phyloP scores from a whole-genome alignment of 2,329 filamentous ascomycete species.

The Gnomoniopsis sp. region DNA sequence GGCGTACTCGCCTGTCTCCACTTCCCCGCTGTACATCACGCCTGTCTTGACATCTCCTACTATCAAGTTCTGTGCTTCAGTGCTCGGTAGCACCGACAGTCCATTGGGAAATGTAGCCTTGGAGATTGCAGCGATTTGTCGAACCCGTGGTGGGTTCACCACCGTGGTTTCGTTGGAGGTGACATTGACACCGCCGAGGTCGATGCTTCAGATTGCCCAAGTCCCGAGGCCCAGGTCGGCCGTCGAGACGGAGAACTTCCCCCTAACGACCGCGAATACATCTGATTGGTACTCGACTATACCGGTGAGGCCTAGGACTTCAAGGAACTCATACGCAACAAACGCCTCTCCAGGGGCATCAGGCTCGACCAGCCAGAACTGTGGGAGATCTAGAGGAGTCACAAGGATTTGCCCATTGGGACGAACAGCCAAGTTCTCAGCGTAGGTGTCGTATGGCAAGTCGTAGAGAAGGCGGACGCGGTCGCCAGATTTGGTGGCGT shows the following conservation, averaged over 20 bases:
- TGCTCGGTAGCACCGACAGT: constrained; percentile 19
- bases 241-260: constrained; percentile 21
- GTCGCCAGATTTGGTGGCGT: neutral
- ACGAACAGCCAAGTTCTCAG: constrained; percentile 34
- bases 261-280: constrained; percentile 30
- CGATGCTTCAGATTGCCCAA: constrained; percentile 23
- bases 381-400: constrained; percentile 27
- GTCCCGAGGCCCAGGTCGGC: constrained; percentile 15
- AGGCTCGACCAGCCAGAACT: constrained; percentile 32
- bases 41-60: constrained; percentile 23
- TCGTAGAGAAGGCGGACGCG: constrained; percentile 5
- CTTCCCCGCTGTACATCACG: constrained; percentile 22
- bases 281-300: constrained; percentile 33
- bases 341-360: constrained; percentile 17
- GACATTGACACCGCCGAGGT: constrained; percentile 22
- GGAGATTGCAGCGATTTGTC: constrained; percentile 20
- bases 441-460: constrained; percentile 14
- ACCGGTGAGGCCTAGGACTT: constrained; percentile 26
- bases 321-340: constrained; percentile 27
- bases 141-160: constrained; percentile 16
- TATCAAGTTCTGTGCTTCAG: constrained; percentile 20
- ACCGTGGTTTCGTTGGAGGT: constrained; percentile 16
- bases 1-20: constrained; percentile 21
- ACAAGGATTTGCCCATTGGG: constrained; percentile 34
- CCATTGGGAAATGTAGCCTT: constrained; percentile 26